phyloP scores from a whole-genome alignment of 2,329 filamentous ascomycete species.

The Metarhizium sp. region DNA sequence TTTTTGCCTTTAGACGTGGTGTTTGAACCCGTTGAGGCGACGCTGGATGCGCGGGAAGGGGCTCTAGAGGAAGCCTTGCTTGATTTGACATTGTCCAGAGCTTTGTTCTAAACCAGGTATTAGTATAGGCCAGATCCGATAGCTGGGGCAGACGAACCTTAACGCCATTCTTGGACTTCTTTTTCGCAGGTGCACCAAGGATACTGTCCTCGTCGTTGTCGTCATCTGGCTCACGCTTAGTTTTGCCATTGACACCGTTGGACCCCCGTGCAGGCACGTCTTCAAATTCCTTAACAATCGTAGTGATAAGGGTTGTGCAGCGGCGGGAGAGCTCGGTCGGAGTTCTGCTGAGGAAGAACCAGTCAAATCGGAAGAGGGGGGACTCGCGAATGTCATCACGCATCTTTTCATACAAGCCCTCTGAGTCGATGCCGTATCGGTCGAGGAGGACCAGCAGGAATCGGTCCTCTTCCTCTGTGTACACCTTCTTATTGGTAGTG shows the following conservation, averaged over 20 bases:
- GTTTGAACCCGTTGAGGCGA: conserved; percentile 61
- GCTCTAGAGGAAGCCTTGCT: conserved; percentile 68
- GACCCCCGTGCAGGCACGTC: conserved; percentile 44
- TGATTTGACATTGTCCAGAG: conserved; percentile 77
- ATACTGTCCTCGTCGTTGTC: conserved; percentile 79
- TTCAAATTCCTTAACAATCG: conserved; percentile 92
- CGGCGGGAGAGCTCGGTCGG: conserved; percentile 86
- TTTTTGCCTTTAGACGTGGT: conserved; percentile 38
- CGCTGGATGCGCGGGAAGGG: conserved; percentile 80
- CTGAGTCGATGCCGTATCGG: conserved; percentile 83
- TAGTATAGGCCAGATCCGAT: conserved; percentile 1
- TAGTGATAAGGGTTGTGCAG: conserved; percentile 89
- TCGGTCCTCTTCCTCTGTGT: conserved; percentile 95
- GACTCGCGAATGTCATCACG: conserved; percentile 95
- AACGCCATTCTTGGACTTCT: conserved; percentile 81
- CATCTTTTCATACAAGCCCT: conserved; percentile 84
- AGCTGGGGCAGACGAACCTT: conserved; percentile 52
- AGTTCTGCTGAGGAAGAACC: conserved; percentile 96
- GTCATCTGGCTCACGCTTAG: conserved; percentile 68
- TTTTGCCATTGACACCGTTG: conserved; percentile 56
- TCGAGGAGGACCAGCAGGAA: conserved; percentile 92
- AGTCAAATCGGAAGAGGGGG: conserved; percentile 94
- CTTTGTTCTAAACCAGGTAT: conserved; percentile 63
- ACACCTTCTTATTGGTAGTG: conserved; percentile 99
- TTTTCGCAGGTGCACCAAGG: conserved; percentile 71